These are phyloP conservation scores for Dunaliella salina DNA, from an alignment of 163 green algal genomes.

Conservation along the genomic window DNA sequence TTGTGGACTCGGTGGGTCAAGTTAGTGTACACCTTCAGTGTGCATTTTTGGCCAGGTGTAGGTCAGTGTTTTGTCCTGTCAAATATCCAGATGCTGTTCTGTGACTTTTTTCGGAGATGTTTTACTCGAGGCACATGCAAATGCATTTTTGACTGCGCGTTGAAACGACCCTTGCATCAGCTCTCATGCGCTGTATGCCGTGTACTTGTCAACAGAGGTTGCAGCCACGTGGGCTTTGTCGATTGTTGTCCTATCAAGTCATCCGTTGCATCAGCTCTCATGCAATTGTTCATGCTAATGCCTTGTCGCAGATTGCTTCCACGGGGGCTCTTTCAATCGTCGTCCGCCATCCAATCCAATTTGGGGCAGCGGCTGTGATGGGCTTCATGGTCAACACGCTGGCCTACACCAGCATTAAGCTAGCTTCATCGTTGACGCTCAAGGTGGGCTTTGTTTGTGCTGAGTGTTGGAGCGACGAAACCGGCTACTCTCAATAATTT, in stretches of 20 bases:
- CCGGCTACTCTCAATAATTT: neutral
- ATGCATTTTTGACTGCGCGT: too few relatives aligned
- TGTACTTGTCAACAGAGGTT: neutral
- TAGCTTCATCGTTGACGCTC: conserved; percentile 63
- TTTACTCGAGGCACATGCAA: too few relatives aligned
- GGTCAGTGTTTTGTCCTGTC: too few relatives aligned
- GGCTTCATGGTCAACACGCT: conserved; percentile 68
- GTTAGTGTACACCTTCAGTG: too few relatives aligned
- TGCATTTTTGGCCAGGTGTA: too few relatives aligned
- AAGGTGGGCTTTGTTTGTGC: conserved; percentile 39
- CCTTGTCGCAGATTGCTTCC: conserved; percentile 10
- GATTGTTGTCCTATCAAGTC: conserved; percentile 3
- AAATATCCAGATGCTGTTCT: too few relatives aligned
- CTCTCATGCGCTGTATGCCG: too few relatives aligned
- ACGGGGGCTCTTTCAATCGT: conserved; percentile 1
- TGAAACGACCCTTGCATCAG: too few relatives aligned
- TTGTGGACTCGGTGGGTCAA: too few relatives aligned
- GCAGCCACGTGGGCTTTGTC: neutral
- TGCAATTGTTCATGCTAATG: too few relatives aligned
- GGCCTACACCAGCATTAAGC: conserved; percentile 85
- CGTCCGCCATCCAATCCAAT: conserved; percentile 8
- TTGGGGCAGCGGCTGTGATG: conserved; percentile 13
- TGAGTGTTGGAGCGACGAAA: neutral
- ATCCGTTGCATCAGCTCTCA: too few relatives aligned
- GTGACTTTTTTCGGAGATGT: too few relatives aligned